phyloP scores from a whole-genome alignment of 352 stramenopile species.

The Peronospora belbahrii region DNA sequence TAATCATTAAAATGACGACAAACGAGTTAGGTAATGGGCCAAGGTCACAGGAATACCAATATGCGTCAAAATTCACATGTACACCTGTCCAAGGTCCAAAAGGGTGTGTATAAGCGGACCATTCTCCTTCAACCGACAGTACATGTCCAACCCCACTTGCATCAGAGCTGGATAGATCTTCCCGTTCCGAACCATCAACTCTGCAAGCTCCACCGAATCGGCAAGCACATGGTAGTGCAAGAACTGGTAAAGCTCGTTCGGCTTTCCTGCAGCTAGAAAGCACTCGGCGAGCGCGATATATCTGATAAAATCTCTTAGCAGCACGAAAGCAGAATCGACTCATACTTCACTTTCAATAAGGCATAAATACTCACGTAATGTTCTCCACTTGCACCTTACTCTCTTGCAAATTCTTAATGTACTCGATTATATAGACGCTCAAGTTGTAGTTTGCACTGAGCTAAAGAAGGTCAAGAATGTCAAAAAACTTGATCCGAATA shows the following conservation, averaged over 20 bases:
- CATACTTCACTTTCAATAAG: background rate
- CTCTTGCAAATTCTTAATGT: conserved; percentile 47
- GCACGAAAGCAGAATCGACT: background rate
- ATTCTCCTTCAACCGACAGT: conserved; percentile 44
- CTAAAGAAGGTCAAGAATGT: conserved; percentile 21
- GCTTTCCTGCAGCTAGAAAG: conserved; percentile 36
- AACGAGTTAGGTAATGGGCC: background rate
- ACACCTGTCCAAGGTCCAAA: conserved; percentile 43
- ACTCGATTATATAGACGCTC: conserved; percentile 55
- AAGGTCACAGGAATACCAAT: background rate
- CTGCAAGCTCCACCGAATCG: conserved; percentile 52
- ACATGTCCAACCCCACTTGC: conserved; percentile 64
- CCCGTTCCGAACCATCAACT: conserved; percentile 35
- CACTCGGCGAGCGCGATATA: conserved; percentile 45
- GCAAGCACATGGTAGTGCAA: conserved; percentile 48
- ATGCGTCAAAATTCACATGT: background rate
- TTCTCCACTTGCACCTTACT: conserved; percentile 47
- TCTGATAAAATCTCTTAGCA: conserved; percentile 23
- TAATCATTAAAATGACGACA: conserved; percentile 5
- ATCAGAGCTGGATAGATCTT: conserved; percentile 25
- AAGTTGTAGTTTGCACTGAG: conserved; percentile 27
- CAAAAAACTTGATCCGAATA: too few relatives aligned
- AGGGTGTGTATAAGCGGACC: conserved; percentile 38
- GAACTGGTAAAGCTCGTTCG: conserved; percentile 56
- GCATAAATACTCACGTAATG: conserved; percentile 37